Evolutionary conservation across 2,329 filamentous ascomycete genomes (phyloP).

Genomic region (Sporothrix brasiliensis): DNA sequence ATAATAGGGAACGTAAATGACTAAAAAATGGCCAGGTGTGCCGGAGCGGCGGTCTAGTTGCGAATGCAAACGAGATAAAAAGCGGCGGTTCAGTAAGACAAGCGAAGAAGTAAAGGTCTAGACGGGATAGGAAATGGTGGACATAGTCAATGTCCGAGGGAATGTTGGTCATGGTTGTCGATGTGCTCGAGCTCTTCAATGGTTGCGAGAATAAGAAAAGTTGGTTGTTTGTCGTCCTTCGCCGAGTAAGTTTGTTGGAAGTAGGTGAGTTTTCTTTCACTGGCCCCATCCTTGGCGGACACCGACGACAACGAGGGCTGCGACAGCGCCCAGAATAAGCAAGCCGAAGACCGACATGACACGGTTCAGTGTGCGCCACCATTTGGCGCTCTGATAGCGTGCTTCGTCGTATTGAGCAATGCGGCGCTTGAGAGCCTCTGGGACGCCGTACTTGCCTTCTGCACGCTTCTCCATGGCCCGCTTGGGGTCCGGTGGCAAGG

Average conservation of each 20-base stretch:
- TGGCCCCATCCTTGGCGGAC: conserved; percentile 54
- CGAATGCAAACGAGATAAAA: conserved; percentile 9
- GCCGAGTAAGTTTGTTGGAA: neutral
- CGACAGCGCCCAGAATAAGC: conserved; percentile 56
- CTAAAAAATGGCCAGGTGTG: neutral
- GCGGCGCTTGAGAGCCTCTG: conserved; percentile 44
- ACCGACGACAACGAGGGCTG: conserved; percentile 57
- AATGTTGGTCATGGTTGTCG: neutral
- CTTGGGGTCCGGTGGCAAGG: conserved; percentile 64
- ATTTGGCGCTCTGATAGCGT: conserved; percentile 56
- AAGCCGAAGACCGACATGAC: conserved; percentile 61
- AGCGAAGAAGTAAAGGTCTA: neutral
- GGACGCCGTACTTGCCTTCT: conserved; percentile 47
- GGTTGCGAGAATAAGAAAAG: neutral
- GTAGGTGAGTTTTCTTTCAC: neutral
- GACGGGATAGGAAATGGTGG: conserved; percentile 4
- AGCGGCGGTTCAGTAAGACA: conserved; percentile 1
- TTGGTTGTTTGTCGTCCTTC: neutral
- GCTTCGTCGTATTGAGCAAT: conserved; percentile 48
- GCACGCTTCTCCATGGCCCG: conserved; percentile 55
- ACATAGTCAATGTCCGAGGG: neutral
- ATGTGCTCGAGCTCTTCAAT: neutral
- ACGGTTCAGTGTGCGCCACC: conserved; percentile 64
- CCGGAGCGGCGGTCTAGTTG: conserved; percentile 20
- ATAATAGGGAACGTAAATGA: neutral